A percentile compares a stretch with the other conserved stretches of the same genome.
Conservation (phyloP, 2,329 filamentous ascomycete genomes). For the Pestalotiopsis sp. region DNA sequence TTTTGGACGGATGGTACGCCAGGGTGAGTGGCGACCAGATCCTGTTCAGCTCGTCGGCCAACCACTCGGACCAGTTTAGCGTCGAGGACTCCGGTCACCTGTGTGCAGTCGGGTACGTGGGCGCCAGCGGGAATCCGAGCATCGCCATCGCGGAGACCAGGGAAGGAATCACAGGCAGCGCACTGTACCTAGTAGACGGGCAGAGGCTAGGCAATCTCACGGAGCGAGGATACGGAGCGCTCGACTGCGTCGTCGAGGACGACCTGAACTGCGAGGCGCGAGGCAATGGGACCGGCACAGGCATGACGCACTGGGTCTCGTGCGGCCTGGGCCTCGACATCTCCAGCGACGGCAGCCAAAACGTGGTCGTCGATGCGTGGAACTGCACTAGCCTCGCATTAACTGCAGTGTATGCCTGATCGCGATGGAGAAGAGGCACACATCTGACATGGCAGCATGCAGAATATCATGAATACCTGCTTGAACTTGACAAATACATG, state of each 20-base stretch:
- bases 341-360: constrained; percentile 21
- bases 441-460: too few relatives aligned
- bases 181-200: constrained; percentile 27
- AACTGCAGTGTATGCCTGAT: constrained; percentile 17
- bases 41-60: constrained; percentile 24
- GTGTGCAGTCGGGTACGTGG: constrained; percentile 24
- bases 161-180: constrained; percentile 19
- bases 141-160: constrained; percentile 27
- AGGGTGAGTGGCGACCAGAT: constrained; percentile 25
- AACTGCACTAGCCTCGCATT: constrained; percentile 25
- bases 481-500: neutral
- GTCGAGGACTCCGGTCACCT: constrained; percentile 26
- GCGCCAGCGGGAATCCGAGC: constrained; percentile 18
- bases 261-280: constrained; percentile 22
- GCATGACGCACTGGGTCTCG: constrained; percentile 25
- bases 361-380: constrained; percentile 26
- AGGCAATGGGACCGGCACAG: neutral
- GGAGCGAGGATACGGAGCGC: constrained; percentile 21
- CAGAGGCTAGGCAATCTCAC: constrained; percentile 20
- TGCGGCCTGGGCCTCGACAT: constrained; percentile 31
- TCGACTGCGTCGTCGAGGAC: constrained; percentile 20
- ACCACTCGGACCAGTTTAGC: constrained; percentile 24
- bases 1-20: constrained; percentile 31
- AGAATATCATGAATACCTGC: neutral
- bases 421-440: too few relatives aligned